A percentile compares a stretch with the other conserved stretches of the same genome.
Evolutionary conservation across 306 rosid genomes (phyloP).

Genomic region (Bauhinia variegata): DNA sequence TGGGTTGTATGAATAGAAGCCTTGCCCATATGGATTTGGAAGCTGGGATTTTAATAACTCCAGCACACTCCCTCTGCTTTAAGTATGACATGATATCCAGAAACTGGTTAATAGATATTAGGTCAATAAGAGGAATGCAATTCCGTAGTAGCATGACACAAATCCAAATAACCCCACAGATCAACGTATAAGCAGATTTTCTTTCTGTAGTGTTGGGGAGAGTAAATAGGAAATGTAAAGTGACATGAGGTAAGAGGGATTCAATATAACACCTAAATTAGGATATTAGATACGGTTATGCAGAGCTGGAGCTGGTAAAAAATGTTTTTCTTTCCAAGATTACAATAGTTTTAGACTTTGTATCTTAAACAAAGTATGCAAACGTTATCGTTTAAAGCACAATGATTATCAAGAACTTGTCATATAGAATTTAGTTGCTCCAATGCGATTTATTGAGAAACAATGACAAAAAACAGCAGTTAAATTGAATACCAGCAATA

Average conservation of each 20-base stretch:
- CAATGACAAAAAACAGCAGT: not conserved
- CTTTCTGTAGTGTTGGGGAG: conserved; percentile 7
- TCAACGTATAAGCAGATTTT: not conserved
- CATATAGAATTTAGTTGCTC: conserved; percentile 21
- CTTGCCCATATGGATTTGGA: conserved; percentile 86
- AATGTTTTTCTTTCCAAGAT: conserved; percentile 10
- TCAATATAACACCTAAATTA: not conserved
- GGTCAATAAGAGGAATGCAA: conserved; percentile 31
- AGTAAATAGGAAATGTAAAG: not conserved
- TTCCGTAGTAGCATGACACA: conserved; percentile 1
- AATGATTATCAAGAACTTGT: conserved; percentile 5
- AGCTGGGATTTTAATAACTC: conserved; percentile 88
- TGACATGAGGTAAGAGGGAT: not conserved
- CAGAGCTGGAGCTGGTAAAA: conserved; percentile 12
- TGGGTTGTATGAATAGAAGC: conserved; percentile 87
- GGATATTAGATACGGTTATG: conserved; percentile 14
- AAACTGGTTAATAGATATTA: conserved; percentile 60
- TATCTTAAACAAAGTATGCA: not conserved
- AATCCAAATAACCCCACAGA: conserved; percentile 6
- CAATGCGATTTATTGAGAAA: not conserved
- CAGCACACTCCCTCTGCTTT: conserved; percentile 97
- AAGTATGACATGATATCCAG: conserved; percentile 90
- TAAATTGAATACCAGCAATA: conserved; percentile 4
- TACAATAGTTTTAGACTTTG: conserved; percentile 4
- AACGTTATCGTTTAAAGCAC: not conserved